Evolutionary conservation across 2,329 filamentous ascomycete genomes (phyloP), one percentile per base, ranked within the genome.

Genomic region (Ophiocordyceps camponoti-rufipedis): DNA sequence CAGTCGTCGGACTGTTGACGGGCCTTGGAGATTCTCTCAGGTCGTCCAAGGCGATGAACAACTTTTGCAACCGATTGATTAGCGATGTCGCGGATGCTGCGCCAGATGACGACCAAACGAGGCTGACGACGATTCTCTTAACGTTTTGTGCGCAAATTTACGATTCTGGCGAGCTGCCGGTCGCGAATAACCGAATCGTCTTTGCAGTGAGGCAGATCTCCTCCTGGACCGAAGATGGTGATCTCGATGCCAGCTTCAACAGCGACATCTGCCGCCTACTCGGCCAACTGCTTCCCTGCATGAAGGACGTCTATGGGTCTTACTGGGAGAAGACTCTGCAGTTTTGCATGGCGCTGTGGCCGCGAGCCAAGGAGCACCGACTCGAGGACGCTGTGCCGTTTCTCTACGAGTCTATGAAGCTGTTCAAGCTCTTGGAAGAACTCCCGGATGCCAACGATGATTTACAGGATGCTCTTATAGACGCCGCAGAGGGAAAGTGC

Each of bases 371-470:
- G 11, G 59, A 61, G 2, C 65, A 68, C 7, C 49, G 60, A 1
- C 49, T 66, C 0, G 67, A 76, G 14, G 58, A 67, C 12, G 66
- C 68, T 5, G 55, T 85, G 1, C 74, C 84, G 0, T 72, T 80
- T 28, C 65, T 87, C 0, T 72, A 88, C 55, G 72, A 82, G 5
- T 85, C 85, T 0, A 66, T 95, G 28, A 82, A 80, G 55, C 66
- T 96, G 0, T 76, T 81, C 48, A 69, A 69, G 14, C 67, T 68
- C 0, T 58, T 96, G 2, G 73, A 78, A 50, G 67, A 66, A 3
- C 61, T 89, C 0, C 69, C 77, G 16, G 82, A 88, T 16, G 71
- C 80, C 2, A 95, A 94, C 50, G 89, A 96, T 50, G 89, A 96
- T 57, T 70, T 95, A 1, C 64, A 78, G 13, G 88, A 95, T 54